Evolutionary conservation across 495 filamentous ascomycete species (phyloP).

Genomic region (Penicillium lividum): DNA sequence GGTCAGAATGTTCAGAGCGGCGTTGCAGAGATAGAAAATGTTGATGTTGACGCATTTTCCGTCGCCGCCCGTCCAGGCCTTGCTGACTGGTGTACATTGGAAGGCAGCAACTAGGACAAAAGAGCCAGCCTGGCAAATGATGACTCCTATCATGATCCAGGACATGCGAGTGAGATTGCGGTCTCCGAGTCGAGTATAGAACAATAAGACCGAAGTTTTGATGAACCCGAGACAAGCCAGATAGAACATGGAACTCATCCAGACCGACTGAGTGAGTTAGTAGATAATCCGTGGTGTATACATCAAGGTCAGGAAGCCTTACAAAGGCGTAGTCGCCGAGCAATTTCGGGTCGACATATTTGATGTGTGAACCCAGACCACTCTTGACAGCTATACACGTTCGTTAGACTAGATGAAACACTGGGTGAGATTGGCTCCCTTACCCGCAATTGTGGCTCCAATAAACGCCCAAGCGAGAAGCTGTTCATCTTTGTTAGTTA

Average conservation of each 20-base stretch:
- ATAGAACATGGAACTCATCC: conserved; percentile 47
- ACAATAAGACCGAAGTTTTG: conserved; percentile 42
- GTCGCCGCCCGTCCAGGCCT: conserved; percentile 30
- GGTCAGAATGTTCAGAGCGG: conserved; percentile 52
- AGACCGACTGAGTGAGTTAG: conserved; percentile 30
- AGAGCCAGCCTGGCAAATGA: conserved; percentile 32
- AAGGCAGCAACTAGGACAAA: conserved; percentile 42
- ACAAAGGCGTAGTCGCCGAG: conserved; percentile 36
- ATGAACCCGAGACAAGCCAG: conserved; percentile 41
- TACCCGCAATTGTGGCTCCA: conserved; percentile 36
- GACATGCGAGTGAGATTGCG: conserved; percentile 32
- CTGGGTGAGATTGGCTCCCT: conserved; percentile 4
- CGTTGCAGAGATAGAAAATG: conserved; percentile 45
- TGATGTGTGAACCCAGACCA: conserved; percentile 35
- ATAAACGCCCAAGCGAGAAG: conserved; percentile 40
- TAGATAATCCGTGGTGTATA: not conserved
- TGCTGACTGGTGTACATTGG: conserved; percentile 37
- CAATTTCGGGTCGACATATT: conserved; percentile 21
- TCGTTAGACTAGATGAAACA: conserved; percentile 8
- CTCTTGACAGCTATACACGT: conserved; percentile 30
- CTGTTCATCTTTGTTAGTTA: conserved; percentile 16
- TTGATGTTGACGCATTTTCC: conserved; percentile 51
- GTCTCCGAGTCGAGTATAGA: conserved; percentile 45
- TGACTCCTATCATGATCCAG: conserved; percentile 34
- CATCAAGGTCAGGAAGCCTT: not conserved